Conservation (phyloP, 768 basidiomycete genomes). For the Amanita thiersii region DNA sequence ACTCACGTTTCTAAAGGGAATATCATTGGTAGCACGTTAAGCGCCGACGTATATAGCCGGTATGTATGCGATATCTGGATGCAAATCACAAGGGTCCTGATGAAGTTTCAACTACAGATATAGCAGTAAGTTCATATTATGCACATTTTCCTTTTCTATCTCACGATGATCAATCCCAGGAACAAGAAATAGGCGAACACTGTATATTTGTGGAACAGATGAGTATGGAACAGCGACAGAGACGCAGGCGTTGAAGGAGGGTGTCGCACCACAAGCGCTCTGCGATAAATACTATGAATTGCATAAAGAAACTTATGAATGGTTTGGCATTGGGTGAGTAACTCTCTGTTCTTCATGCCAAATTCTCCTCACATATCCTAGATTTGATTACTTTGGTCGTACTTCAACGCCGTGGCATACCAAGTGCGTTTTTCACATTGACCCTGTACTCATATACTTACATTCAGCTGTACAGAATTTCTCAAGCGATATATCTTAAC, state of each 20-base stretch:
- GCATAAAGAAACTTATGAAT: slow-evolving; percentile 90
- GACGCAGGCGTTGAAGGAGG: slow-evolving; percentile 90
- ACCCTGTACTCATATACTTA: background rate
- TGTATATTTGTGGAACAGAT: slow-evolving; percentile 97
- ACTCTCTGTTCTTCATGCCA: background rate
- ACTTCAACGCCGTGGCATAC: slow-evolving; percentile 89
- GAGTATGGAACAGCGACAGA: slow-evolving; percentile 99
- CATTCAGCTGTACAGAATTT: slow-evolving; percentile 53
- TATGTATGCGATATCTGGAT: slow-evolving; percentile 32
- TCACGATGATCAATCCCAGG: slow-evolving; percentile 21
- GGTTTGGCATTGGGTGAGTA: slow-evolving; percentile 90
- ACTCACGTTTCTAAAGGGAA: slow-evolving; percentile 42
- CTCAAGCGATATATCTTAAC: slow-evolving; percentile 83
- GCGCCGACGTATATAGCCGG: slow-evolving; percentile 95
- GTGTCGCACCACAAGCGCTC: slow-evolving; percentile 66
- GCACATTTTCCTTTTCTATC: slow-evolving; percentile 5
- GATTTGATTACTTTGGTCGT: slow-evolving; percentile 94
- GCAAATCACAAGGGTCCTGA: background rate
- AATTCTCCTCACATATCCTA: slow-evolving; percentile 19
- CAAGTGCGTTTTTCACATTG: slow-evolving; percentile 45
- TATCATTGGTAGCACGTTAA: slow-evolving; percentile 92
- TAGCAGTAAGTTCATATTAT: slow-evolving; percentile 36
- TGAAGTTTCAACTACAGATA: slow-evolving; percentile 32
- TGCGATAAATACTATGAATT: slow-evolving; percentile 89
- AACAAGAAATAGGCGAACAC: slow-evolving; percentile 78